Base-by-base conservation (phyloP, 2,329 filamentous ascomycete species). In the Phaeosphaeria sp. region DNA sequence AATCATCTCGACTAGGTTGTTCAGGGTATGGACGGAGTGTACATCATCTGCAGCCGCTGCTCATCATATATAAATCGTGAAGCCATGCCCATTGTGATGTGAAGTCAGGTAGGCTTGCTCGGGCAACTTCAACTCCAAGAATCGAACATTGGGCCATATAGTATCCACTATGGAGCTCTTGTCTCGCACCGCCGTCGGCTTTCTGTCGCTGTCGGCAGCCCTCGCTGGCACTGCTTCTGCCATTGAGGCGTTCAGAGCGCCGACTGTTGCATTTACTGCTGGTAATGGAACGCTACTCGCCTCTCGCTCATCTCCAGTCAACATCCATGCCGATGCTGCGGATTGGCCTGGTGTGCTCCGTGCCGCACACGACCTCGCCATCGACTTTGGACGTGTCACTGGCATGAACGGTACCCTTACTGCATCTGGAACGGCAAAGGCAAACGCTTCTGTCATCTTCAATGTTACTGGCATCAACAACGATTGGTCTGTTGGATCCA, bases 361-460 rank as follows among this genome's bases (percentile, higher is more conserved):
- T 24, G 88, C 87, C 5, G 89, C 87, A 0, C 81, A 87, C 40
- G 89, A 92, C 73, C 81, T 92, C 9, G 87, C 88, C 0, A 69
- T 80, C 3, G 89, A 92, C 73, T 90, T 92, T 76, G 88, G 88
- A 17, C 84, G 87, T n/a, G 88, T 91, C 4, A 90, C 88, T 0
- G 88, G 88, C 8, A 82, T 77, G 24, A 89, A 90, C 72, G 84
- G 88, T 56, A 85, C 86, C 1, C 65, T 82, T 30, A 71, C 65
- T 11, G 77, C 87, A 3, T 83, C 83, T 65, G 86, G 85, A 27
- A 82, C 81, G 1, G 68, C 73, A n/a, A 81, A 80, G 15, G 84
- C 82, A 0, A 80, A 77, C 59, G 74, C 78, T 2, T 76, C 73
- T 1, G 72, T 73, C 53, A 80, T 79, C 50, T 78, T 78, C 65